Evolutionary conservation across 805 yeast genomes (phyloP).

Genomic region (Priceomyces melissophilus): DNA sequence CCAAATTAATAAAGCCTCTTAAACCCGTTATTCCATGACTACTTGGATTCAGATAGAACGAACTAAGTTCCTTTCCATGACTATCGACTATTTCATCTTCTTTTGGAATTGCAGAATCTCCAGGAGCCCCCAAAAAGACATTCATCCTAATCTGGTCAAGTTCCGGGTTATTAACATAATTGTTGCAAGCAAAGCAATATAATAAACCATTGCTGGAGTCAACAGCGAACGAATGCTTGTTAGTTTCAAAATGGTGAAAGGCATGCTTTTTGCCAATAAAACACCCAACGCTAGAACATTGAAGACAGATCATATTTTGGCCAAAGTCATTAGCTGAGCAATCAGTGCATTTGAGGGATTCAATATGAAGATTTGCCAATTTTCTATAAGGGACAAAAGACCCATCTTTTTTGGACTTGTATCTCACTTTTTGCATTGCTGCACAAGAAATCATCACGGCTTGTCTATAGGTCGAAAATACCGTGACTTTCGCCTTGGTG

Average conservation of each 20-base stretch:
- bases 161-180: slow-evolving; percentile 60
- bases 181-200: slow-evolving; percentile 76
- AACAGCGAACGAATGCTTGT: slow-evolving; percentile 44
- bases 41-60: slow-evolving; percentile 34
- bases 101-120: too few relatives aligned
- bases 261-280: slow-evolving; percentile 40
- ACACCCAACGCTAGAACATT: slow-evolving; percentile 78
- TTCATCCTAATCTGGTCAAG: slow-evolving; percentile 50
- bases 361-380: slow-evolving; percentile 39
- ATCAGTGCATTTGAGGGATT: slow-evolving; percentile 48
- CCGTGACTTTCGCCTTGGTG: slow-evolving; percentile 48
- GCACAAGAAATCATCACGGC: slow-evolving; percentile 47
- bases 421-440: slow-evolving; percentile 23
- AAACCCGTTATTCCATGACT: slow-evolving; percentile 69
- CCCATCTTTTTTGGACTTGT: slow-evolving; percentile 35
- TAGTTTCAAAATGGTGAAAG: slow-evolving; percentile 27
- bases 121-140: slow-evolving; percentile 6
- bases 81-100: background rate
- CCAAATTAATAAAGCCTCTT: slow-evolving; percentile 88
- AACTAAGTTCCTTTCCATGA: slow-evolving; percentile 5
- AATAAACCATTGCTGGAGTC: slow-evolving; percentile 66
- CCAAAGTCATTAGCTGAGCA: slow-evolving; percentile 43
- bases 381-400: slow-evolving; percentile 31
- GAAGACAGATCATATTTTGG: slow-evolving; percentile 61
- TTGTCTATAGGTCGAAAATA: slow-evolving; percentile 47